phyloP scores from a whole-genome alignment of 352 stramenopile genomes.

The Pelagophyceae sp. region DNA sequence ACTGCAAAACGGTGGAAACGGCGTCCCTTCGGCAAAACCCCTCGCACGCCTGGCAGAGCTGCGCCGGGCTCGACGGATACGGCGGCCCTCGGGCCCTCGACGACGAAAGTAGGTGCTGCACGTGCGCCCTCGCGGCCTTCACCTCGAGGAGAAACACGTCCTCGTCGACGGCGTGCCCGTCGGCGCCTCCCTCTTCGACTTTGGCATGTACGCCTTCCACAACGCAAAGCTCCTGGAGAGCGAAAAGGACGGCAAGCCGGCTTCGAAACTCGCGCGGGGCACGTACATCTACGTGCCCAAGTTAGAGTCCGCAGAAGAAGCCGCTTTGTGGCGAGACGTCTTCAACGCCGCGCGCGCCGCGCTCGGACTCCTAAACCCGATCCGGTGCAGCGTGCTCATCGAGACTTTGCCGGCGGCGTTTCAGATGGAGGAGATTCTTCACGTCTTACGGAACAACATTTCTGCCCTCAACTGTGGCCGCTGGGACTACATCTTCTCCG shows the following conservation, averaged over 20 bases:
- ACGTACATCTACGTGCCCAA: constrained; percentile 93
- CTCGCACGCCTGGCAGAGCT: too few relatives aligned
- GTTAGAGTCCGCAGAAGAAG: constrained; percentile 85
- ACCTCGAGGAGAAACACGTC: constrained; percentile 48
- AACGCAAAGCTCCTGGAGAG: constrained; percentile 77
- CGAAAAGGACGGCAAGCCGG: constrained; percentile 66
- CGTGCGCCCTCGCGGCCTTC: constrained; percentile 28
- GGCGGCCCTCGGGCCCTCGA: not conserved
- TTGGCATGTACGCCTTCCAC: constrained; percentile 90
- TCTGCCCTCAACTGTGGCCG: constrained; percentile 90
- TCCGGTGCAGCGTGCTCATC: constrained; percentile 83
- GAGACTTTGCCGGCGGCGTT: constrained; percentile 92
- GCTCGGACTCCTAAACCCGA: constrained; percentile 75
- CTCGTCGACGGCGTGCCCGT: constrained; percentile 80
- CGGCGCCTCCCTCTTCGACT: constrained; percentile 86
- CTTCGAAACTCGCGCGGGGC: too few relatives aligned
- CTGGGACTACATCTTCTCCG: constrained; percentile 95
- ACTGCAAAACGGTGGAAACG: not conserved
- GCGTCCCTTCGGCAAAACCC: not conserved
- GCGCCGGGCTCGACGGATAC: too few relatives aligned
- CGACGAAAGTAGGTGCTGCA: not conserved
- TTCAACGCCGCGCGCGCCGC: constrained; percentile 82
- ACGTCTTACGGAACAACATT: constrained; percentile 86
- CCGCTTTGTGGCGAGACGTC: constrained; percentile 90
- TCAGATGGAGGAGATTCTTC: constrained; percentile 85